Conservation (phyloP, 495 filamentous ascomycete genomes). For the Penicillium egyptiacum region DNA sequence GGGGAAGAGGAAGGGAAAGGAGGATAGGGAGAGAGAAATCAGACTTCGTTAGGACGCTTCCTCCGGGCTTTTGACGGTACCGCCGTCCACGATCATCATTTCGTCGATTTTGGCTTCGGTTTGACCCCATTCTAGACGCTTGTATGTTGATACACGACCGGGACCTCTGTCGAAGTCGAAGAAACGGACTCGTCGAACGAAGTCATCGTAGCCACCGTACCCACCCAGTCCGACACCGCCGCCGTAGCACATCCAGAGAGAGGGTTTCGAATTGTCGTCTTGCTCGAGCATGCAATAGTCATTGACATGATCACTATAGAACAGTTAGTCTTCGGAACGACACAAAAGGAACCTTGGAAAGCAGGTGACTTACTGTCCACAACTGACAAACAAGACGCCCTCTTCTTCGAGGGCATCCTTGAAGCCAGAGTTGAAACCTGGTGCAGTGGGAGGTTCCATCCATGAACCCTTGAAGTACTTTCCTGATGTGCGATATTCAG, state of each 20-base stretch:
- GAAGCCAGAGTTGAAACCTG: slow-evolving; percentile 84
- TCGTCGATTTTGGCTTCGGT: slow-evolving; percentile 72
- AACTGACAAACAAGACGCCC: slow-evolving; percentile 80
- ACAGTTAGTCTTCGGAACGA: slow-evolving; percentile 9
- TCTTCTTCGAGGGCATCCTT: slow-evolving; percentile 81
- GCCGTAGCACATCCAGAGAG: slow-evolving; percentile 98
- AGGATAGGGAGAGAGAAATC: slow-evolving; percentile 10
- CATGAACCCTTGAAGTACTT: slow-evolving; percentile 61
- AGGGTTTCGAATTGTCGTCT: slow-evolving; percentile 51
- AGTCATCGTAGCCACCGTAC: slow-evolving; percentile 87
- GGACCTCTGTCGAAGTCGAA: slow-evolving; percentile 93
- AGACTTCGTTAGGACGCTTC: slow-evolving; percentile 16
- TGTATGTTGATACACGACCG: slow-evolving; percentile 85
- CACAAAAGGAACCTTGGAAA: neutral
- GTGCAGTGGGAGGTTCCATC: slow-evolving; percentile 80
- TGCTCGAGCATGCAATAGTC: slow-evolving; percentile 81
- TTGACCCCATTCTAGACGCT: slow-evolving; percentile 82
- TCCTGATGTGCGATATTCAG: slow-evolving; percentile 67
- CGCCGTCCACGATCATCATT: slow-evolving; percentile 83
- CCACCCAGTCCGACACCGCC: slow-evolving; percentile 89
- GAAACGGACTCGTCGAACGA: slow-evolving; percentile 77
- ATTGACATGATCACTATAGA: slow-evolving; percentile 81
- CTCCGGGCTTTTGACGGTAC: slow-evolving; percentile 51
- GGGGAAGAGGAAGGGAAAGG: slow-evolving; percentile 15
- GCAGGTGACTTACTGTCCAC: slow-evolving; percentile 71